Percentiles rank a stretch among this genome's conserved stretches.
phyloP scores from a whole-genome alignment of 345 rosid genomes.

The Dipteronia dyeriana region DNA sequence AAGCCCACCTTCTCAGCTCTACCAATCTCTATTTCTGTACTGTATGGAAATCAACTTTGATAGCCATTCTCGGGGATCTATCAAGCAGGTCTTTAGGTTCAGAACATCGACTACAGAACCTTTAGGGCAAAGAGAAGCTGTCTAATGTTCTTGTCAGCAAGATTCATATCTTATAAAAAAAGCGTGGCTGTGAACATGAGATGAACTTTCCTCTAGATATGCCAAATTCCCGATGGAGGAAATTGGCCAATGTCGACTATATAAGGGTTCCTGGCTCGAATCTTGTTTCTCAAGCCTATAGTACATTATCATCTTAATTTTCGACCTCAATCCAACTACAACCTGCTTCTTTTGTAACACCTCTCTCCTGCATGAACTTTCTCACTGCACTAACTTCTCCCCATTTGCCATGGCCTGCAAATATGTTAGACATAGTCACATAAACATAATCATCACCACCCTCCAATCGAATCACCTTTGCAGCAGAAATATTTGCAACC shows the following conservation, averaged over 20 bases:
- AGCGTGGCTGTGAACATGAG: background rate
- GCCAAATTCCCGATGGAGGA: background rate
- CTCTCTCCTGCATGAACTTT: constrained; percentile 61
- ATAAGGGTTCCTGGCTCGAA: background rate
- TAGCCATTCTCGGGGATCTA: background rate
- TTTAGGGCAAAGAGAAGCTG: no score
- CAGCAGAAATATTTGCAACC: constrained; percentile 51
- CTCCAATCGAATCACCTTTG: constrained; percentile 47
- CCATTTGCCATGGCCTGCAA: constrained; percentile 64
- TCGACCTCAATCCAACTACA: constrained; percentile 68
- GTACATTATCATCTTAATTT: background rate
- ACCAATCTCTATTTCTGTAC: background rate
- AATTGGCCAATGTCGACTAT: background rate
- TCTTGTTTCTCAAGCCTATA: background rate
- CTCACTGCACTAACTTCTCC: constrained; percentile 49
- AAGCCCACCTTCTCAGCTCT: background rate
- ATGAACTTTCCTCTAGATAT: background rate
- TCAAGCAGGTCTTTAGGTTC: background rate
- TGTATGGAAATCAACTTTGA: background rate
- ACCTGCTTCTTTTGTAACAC: constrained; percentile 60
- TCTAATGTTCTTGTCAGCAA: no score
- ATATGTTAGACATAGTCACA: constrained; percentile 61
- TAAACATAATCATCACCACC: constrained; percentile 66
- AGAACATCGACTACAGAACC: no score
- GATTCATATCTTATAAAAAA: no score